Conservation (phyloP, 139 green algal genomes). For the Eudorina sp. region DNA sequence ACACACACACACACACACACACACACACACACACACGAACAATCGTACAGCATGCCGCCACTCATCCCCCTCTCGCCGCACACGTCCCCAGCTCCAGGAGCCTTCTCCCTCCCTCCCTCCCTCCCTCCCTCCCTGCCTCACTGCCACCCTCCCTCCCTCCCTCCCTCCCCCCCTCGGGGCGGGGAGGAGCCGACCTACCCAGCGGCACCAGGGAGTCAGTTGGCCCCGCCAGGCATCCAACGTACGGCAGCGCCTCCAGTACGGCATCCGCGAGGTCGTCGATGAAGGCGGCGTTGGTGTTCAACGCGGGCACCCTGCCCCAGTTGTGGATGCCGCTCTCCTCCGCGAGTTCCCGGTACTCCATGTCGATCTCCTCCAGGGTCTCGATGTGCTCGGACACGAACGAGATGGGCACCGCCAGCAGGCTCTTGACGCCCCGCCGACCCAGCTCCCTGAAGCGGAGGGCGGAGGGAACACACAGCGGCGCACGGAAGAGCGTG, state of each 20-base stretch:
- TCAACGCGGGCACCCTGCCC: constrained; percentile 96
- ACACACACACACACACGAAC: too few species aligned
- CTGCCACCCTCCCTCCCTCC: background rate
- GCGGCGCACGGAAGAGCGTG: too few species aligned
- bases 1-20: too few species aligned
- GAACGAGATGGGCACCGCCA: constrained; percentile 98
- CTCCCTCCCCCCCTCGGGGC: background rate
- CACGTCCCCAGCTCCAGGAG: too few species aligned
- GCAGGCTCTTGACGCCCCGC: constrained; percentile 80
- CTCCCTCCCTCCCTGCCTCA: background rate
- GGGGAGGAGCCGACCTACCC: constrained; percentile 65
- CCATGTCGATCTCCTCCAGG: constrained; percentile 99
- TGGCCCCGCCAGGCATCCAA: constrained; percentile 78
- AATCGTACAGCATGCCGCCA: too few species aligned
- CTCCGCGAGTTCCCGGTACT: constrained; percentile 93
- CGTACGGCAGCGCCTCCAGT: constrained; percentile 95
- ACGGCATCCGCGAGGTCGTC: constrained; percentile 92
- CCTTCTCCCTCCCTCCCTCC: too few species aligned
- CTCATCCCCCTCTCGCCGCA: too few species aligned
- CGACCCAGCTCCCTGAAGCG: constrained; percentile 79
- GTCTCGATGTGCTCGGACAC: constrained; percentile 99
- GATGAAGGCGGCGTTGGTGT: constrained; percentile 95
- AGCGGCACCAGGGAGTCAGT: constrained; percentile 81
- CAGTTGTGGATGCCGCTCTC: constrained; percentile 82
- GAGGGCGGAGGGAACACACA: background rate